Evolutionary conservation across 345 rosid species (phyloP).

Genomic region (Heritiera littoralis): DNA sequence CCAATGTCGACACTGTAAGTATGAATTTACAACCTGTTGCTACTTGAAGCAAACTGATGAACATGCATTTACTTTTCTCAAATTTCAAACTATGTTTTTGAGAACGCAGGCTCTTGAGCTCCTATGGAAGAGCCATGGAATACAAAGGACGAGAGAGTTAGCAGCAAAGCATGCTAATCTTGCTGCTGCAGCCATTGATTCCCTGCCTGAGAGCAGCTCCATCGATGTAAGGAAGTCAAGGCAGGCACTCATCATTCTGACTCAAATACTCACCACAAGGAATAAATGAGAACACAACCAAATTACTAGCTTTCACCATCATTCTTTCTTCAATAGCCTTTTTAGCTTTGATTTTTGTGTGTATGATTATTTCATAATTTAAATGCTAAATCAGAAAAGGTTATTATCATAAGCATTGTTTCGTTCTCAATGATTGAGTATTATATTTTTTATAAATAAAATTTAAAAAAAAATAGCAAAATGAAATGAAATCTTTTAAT

Average conservation of each 20-base stretch:
- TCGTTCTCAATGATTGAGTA: no score
- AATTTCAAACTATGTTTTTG: neutral
- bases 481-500: no score
- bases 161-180: conserved; percentile 34
- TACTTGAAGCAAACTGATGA: neutral
- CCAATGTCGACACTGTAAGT: conserved; percentile 32
- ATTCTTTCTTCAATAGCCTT: no score
- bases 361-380: no score
- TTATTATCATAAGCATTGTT: no score
- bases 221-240: conserved; percentile 35
- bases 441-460: no score
- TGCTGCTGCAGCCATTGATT: conserved; percentile 40
- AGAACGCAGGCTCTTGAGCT: conserved; percentile 34
- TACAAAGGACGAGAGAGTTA: conserved; percentile 37
- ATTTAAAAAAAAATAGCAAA: no score
- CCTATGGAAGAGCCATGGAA: conserved; percentile 43
- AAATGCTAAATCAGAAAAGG: no score
- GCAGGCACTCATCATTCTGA: conserved; percentile 19
- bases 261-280: no score
- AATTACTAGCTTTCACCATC: no score
- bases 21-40: neutral
- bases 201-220: conserved; percentile 36
- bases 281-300: no score
- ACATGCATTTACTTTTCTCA: neutral
- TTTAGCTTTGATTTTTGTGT: no score